A percentile compares a stretch with the other conserved stretches of the same genome.
Evolutionary conservation across 2,329 filamentous ascomycete genomes (phyloP).

Genomic region (Paraphaeosphaeria minitans): DNA sequence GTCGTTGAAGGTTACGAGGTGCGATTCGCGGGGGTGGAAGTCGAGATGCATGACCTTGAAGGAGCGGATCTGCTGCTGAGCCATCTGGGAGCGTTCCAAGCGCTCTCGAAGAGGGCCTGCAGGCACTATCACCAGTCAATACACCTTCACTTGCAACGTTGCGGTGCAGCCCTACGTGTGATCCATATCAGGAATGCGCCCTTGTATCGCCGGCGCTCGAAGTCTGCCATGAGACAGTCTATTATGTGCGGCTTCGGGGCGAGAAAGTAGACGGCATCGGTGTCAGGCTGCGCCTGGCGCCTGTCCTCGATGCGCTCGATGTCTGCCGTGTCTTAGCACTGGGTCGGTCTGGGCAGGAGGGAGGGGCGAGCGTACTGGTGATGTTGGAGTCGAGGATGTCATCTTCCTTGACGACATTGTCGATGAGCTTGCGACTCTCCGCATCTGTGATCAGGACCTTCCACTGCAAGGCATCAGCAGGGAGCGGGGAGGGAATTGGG

Average conservation of each 20-base stretch:
- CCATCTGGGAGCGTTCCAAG: constrained; percentile 72
- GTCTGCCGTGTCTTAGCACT: constrained; percentile 63
- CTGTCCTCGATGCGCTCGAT: constrained; percentile 92
- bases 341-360: background rate
- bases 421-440: constrained; percentile 79
- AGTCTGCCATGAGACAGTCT: constrained; percentile 91
- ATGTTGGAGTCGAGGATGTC: constrained; percentile 97
- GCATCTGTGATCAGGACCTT: constrained; percentile 94
- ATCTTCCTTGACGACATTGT: constrained; percentile 92
- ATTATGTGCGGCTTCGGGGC: constrained; percentile 86
- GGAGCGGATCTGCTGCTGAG: constrained; percentile 75
- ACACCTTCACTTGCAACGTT: background rate
- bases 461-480: constrained; percentile 68
- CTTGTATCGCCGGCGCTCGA: constrained; percentile 82
- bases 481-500: constrained; percentile 13
- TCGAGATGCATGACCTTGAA: constrained; percentile 85
- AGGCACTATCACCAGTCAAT: constrained; percentile 58
- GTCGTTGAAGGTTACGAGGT: constrained; percentile 88
- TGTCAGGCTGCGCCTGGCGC: constrained; percentile 80
- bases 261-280: constrained; percentile 94
- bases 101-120: constrained; percentile 72
- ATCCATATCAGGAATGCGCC: constrained; percentile 87
- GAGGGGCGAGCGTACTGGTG: constrained; percentile 71
- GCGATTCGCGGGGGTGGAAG: constrained; percentile 88
- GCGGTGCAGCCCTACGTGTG: constrained; percentile 53